Evolutionary conservation across 2,329 filamentous ascomycete genomes (phyloP).

Genomic region (Aspergillus luchuensis): DNA sequence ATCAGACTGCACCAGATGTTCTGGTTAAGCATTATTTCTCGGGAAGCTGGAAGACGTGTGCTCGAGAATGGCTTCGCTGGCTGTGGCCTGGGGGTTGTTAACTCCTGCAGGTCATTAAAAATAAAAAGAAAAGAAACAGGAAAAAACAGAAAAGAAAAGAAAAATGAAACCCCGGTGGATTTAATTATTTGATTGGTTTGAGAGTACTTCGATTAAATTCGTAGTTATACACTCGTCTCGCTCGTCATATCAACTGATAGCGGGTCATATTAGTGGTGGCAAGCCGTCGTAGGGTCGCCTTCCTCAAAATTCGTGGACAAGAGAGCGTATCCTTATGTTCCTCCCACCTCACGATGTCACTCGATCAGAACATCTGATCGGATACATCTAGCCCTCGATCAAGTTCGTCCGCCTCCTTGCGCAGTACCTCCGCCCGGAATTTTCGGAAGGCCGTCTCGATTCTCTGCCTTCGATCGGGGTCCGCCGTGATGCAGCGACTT

Average conservation of each 20-base stretch:
- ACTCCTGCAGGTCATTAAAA: neutral
- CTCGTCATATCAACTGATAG: too few relatives aligned
- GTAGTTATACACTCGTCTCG: too few relatives aligned
- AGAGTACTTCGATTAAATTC: too few relatives aligned
- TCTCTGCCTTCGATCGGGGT: constrained; percentile 57
- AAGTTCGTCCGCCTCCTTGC: constrained; percentile 59
- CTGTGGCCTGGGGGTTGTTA: neutral
- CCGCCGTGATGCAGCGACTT: constrained; percentile 53
- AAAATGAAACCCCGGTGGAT: too few relatives aligned
- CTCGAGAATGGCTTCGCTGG: neutral
- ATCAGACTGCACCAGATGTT: constrained; percentile 1
- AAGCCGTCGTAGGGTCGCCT: too few relatives aligned
- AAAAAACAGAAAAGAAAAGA: too few relatives aligned
- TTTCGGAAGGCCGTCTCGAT: constrained; percentile 65
- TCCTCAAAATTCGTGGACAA: neutral
- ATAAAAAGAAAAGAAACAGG: too few relatives aligned
- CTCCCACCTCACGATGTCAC: neutral
- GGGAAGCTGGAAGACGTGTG: constrained; percentile 8
- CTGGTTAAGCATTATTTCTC: constrained; percentile 13
- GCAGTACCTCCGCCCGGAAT: constrained; percentile 65
- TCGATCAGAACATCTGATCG: constrained; percentile 28
- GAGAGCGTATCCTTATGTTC: neutral
- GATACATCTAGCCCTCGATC: constrained; percentile 45
- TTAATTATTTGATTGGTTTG: too few relatives aligned
- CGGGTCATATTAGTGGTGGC: too few relatives aligned